Evolutionary conservation across 192 early-diverging fungal genomes (phyloP).

Genomic region (Linnemannia hyalina): DNA sequence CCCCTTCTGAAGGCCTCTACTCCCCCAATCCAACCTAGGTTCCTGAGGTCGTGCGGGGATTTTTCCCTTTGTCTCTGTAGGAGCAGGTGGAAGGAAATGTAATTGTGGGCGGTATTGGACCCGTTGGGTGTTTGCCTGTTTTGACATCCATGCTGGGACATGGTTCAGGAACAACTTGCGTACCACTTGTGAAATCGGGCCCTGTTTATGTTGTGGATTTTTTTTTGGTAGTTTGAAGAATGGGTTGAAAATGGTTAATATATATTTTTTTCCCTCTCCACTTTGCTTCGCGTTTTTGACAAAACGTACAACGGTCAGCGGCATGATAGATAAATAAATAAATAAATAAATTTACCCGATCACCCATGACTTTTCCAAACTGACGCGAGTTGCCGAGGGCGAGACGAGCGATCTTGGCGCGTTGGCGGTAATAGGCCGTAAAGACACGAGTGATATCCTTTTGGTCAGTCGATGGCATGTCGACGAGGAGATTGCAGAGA

Average conservation of each 20-base stretch:
- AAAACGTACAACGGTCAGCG: too few relatives aligned
- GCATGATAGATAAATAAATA: too few relatives aligned
- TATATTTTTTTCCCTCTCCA: too few relatives aligned
- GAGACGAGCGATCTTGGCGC: slow-evolving; percentile 29
- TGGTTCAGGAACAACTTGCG: slow-evolving; percentile 7
- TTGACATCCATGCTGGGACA: background rate
- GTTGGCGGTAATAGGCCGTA: slow-evolving; percentile 29
- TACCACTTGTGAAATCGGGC: background rate
- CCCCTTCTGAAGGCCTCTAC: too few relatives aligned
- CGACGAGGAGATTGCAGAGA: slow-evolving; percentile 40
- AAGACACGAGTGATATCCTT: slow-evolving; percentile 33
- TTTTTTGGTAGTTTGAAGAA: too few relatives aligned
- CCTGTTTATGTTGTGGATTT: background rate
- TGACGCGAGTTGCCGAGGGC: slow-evolving; percentile 43
- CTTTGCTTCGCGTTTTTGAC: too few relatives aligned
- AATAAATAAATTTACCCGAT: slow-evolving; percentile 16
- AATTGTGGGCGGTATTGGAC: background rate
- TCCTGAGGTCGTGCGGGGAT: background rate
- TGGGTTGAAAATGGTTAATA: too few relatives aligned
- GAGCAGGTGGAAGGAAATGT: background rate
- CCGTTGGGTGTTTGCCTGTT: background rate
- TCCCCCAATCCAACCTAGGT: background rate
- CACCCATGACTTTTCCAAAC: slow-evolving; percentile 53
- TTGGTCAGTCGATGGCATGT: slow-evolving; percentile 21
- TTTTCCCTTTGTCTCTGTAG: background rate